Base-by-base conservation (phyloP, 306 rosid genomes). In the Lupinus albus region DNA sequence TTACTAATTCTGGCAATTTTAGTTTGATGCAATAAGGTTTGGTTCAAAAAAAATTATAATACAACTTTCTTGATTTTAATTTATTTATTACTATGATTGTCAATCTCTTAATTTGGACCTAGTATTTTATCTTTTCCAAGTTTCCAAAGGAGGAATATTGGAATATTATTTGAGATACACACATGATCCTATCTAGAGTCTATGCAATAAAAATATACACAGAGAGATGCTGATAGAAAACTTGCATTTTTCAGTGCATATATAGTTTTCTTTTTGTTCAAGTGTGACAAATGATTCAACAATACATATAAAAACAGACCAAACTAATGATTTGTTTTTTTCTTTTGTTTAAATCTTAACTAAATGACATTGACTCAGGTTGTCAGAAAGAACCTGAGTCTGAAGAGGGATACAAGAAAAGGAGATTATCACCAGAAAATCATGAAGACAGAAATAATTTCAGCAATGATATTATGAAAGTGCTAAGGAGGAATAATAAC, bases 371-470 rank as follows among this genome's bases (percentile, higher is more conserved):
- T 59, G 78, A 41, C 39, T 81, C 83, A 77, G 80, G 78, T 12
- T 30, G 20, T 68, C 53, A 50, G n/a, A 51, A 67, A 54, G 79
- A 74, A 69, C 6, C 68, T 21, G 2, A 38, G 47, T 62, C 80
- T 25, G 73, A 67, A 56, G 79, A 84, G 66, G 81, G 66, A 28
- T 17, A 11, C 75, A 87, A 82, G 84, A 79, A 67, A 70, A 80
- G 64, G 82, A 18, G 79, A 59, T 1, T 32, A 67, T 51, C 87
- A 38, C 45, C 53, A 25, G 83, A 80, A 1, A 62, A 47, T 28
- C 17, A 47, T 2, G 80, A 80, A 42, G 70, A 72, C 50, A n/a
- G 16, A 46, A n/a, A 71, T 51, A 49, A 57, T 48, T 64, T 69
- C 76, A 41, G 54, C 11, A 77, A 77, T 21, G 67, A 57, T 16